Conservation (phyloP, 192 early-diverging fungal species). For the Lunasporangiospora selenospora region DNA sequence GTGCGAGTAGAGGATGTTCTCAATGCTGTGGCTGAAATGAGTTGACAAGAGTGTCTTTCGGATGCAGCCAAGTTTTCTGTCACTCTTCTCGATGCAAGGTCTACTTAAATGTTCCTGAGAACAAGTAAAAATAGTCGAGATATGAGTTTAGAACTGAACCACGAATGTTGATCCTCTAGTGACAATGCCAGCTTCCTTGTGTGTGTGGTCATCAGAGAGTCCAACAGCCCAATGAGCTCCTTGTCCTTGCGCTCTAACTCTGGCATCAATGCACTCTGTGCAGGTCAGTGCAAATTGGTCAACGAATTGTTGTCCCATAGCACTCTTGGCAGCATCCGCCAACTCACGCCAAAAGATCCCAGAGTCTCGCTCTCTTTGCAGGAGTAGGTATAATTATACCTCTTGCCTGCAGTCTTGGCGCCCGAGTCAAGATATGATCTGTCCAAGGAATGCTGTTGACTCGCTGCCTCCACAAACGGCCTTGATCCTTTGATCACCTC, state of each 20-base stretch:
- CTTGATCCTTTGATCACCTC: slow-evolving; percentile 12
- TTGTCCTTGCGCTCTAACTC: slow-evolving; percentile 5
- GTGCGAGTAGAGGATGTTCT: no score
- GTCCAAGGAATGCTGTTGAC: neutral
- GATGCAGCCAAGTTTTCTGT: neutral
- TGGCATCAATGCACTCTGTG: neutral
- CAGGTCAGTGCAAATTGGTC: slow-evolving; percentile 1
- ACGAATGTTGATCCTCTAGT: slow-evolving; percentile 5
- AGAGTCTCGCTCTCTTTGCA: neutral
- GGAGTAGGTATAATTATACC: neutral
- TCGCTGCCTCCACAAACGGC: slow-evolving; percentile 5
- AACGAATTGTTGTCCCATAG: neutral
- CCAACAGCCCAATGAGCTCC: slow-evolving; percentile 2
- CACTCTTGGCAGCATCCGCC: neutral
- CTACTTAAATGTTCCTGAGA: slow-evolving; percentile 9
- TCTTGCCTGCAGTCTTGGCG: slow-evolving; percentile 1
- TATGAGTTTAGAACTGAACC: slow-evolving; percentile 5
- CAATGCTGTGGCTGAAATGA: neutral
- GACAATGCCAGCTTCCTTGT: neutral
- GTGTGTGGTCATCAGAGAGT: slow-evolving; percentile 7
- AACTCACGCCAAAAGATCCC: neutral
- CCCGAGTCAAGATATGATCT: neutral
- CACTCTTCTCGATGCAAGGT: neutral
- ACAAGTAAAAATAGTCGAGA: slow-evolving; percentile 3
- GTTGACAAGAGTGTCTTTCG: neutral